Conservation (phyloP, 257 asterid species). For the Primulina huaijiensis region DNA sequence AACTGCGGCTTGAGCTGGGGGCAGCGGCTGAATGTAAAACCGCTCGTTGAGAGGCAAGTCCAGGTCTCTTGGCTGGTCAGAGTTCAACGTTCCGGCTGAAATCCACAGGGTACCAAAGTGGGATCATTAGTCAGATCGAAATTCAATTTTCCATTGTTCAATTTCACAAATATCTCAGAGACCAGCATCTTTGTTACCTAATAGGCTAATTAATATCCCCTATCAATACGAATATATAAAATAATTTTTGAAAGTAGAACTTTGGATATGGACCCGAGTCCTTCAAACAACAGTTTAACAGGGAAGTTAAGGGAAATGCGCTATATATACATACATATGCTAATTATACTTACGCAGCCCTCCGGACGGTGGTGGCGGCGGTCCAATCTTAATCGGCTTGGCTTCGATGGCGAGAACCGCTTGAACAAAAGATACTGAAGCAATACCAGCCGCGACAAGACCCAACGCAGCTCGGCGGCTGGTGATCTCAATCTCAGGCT, state of each 20-base stretch:
- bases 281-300: too few relatives aligned
- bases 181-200: too few relatives aligned
- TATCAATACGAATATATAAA: too few relatives aligned
- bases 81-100: slow-evolving; percentile 88
- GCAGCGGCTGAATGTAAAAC: slow-evolving; percentile 74
- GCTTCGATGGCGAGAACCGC: slow-evolving; percentile 72
- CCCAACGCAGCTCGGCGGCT: slow-evolving; percentile 84
- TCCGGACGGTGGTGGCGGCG: slow-evolving; percentile 91
- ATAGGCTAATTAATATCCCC: too few relatives aligned
- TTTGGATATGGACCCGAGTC: too few relatives aligned
- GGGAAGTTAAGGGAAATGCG: too few relatives aligned
- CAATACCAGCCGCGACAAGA: slow-evolving; percentile 72
- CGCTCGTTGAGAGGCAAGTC: slow-evolving; percentile 58
- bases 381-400: slow-evolving; percentile 74
- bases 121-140: background rate
- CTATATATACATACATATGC: too few relatives aligned
- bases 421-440: slow-evolving; percentile 66
- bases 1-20: slow-evolving; percentile 68
- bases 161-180: too few relatives aligned
- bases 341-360: slow-evolving; percentile 71
- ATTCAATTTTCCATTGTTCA: background rate
- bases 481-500: slow-evolving; percentile 53
- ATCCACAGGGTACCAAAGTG: background rate
- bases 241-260: too few relatives aligned
- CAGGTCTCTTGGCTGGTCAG: slow-evolving; percentile 78